Conservation (phyloP, 192 early-diverging fungal genomes). For the Coemansia sp. region DNA sequence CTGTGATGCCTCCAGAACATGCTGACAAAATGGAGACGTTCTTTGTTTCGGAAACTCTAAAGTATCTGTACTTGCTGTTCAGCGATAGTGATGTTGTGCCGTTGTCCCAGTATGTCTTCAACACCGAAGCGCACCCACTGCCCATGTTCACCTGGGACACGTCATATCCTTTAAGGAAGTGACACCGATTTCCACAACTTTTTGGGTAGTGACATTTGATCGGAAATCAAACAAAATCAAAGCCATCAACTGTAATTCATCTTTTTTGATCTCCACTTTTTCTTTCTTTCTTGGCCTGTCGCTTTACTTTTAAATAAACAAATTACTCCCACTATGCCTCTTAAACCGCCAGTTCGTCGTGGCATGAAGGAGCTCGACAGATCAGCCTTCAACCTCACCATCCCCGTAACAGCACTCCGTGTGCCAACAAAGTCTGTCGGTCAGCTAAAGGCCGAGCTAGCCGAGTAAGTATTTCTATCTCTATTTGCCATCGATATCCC, state of each 20-base stretch:
- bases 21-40: constrained; percentile 62
- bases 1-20: constrained; percentile 20
- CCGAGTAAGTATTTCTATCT: constrained; percentile 1
- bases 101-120: constrained; percentile 85
- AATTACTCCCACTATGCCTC: constrained; percentile 8
- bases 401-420: constrained; percentile 66
- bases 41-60: constrained; percentile 91
- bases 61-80: constrained; percentile 91
- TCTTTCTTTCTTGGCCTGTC: neutral
- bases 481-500: neutral
- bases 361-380: constrained; percentile 67
- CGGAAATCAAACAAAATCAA: too few relatives aligned
- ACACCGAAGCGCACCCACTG: constrained; percentile 92
- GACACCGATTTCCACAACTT: too few relatives aligned
- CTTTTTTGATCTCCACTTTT: neutral
- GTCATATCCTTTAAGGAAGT: too few relatives aligned
- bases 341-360: constrained; percentile 64
- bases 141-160: constrained; percentile 22
- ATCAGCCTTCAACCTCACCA: constrained; percentile 61
- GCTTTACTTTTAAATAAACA: neutral
- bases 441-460: constrained; percentile 48
- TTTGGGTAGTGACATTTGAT: too few relatives aligned
- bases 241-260: too few relatives aligned
- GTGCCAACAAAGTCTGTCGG: constrained; percentile 62
- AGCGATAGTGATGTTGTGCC: constrained; percentile 60